Evolutionary conservation across 2,329 filamentous ascomycete species (phyloP).

Genomic region (Drechmeria coniospora): DNA sequence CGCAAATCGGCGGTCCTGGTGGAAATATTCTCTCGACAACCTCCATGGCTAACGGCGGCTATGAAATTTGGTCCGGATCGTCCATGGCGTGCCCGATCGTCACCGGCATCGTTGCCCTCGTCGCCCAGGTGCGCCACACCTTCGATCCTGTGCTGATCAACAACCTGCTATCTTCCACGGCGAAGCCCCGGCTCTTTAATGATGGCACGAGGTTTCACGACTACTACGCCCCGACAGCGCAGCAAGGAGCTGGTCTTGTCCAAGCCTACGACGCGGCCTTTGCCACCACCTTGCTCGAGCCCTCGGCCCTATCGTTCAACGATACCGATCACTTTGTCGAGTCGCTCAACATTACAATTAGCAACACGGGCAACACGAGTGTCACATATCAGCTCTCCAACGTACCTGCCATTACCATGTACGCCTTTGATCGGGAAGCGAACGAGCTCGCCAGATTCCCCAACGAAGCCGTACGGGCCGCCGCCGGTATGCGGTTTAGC

Average conservation of each 20-base stretch:
- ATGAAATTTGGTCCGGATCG: constrained; percentile 38
- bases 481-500: constrained; percentile 27
- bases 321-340: constrained; percentile 40
- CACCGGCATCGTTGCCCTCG: constrained; percentile 37
- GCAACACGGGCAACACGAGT: constrained; percentile 33
- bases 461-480: constrained; percentile 22
- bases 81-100: constrained; percentile 44
- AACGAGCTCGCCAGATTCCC: constrained; percentile 27
- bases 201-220: constrained; percentile 19
- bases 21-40: constrained; percentile 43
- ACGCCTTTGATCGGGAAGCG: constrained; percentile 23
- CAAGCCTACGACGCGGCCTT: constrained; percentile 43
- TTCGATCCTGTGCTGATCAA: constrained; percentile 31
- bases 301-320: constrained; percentile 44
- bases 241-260: constrained; percentile 44
- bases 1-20: constrained; percentile 38
- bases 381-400: constrained; percentile 37
- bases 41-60: constrained; percentile 27
- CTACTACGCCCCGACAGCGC: constrained; percentile 36
- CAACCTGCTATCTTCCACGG: constrained; percentile 32
- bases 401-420: constrained; percentile 33
- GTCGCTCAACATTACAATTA: constrained; percentile 35
- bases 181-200: constrained; percentile 32
- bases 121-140: constrained; percentile 32
- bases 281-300: constrained; percentile 33